Evolutionary conservation across 2,329 filamentous ascomycete species (phyloP).

Genomic region (Trichoderma arundinaceum): DNA sequence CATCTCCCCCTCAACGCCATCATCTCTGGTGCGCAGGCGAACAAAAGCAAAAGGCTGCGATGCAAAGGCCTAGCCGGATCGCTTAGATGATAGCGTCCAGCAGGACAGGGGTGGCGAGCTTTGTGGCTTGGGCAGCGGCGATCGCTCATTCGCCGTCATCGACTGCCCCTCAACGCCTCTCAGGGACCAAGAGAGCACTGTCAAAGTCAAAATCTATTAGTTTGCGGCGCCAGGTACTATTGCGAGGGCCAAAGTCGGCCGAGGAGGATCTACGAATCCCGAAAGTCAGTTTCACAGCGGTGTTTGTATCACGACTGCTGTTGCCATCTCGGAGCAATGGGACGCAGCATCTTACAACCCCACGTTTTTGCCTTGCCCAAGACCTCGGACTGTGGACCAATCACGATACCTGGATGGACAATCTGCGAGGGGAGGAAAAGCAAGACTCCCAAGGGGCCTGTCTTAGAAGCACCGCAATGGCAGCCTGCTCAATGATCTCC

Average conservation of each 20-base stretch:
- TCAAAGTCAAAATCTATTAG: constrained; percentile 20
- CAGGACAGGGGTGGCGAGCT: constrained; percentile 10
- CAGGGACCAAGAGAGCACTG: constrained; percentile 25
- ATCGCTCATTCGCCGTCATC: constrained; percentile 13
- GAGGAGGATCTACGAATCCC: not conserved
- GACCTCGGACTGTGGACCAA: constrained; percentile 11
- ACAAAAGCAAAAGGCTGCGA: not conserved
- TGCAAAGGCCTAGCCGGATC: constrained; percentile 1
- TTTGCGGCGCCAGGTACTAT: not conserved
- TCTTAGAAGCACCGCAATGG: constrained; percentile 2
- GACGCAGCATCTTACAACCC: constrained; percentile 4
- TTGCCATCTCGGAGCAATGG: not conserved
- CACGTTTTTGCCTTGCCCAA: constrained; percentile 21
- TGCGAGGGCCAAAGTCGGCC: constrained; percentile 1
- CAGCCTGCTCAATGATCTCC: constrained; percentile 7
- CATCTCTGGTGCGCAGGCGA: not conserved
- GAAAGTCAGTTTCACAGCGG: constrained; percentile 7
- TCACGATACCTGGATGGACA: not conserved
- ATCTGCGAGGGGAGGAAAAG: not conserved
- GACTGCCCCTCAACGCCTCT: constrained; percentile 23
- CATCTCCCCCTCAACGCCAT: constrained; percentile 13
- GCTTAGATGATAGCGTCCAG: constrained; percentile 25
- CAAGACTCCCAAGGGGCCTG: not conserved
- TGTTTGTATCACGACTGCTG: not conserved
- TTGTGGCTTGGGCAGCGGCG: constrained; percentile 17